These are phyloP conservation scores for Plasmodium inui DNA, from an alignment of 169 alveolate species.

Conservation along the genomic window DNA sequence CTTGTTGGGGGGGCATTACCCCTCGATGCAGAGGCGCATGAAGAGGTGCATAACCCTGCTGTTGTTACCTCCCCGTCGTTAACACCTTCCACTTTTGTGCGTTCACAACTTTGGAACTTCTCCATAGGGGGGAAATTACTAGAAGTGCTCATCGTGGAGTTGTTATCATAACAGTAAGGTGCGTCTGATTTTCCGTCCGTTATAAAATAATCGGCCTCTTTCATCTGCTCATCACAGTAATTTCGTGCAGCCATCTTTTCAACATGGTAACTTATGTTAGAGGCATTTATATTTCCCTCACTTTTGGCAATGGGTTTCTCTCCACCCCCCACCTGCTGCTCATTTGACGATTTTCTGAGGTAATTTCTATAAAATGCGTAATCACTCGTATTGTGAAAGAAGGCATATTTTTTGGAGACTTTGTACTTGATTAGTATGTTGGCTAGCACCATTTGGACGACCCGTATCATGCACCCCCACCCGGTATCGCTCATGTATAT, in stretches of 20 bases:
- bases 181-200: background rate
- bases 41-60: background rate
- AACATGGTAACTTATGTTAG: background rate
- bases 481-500: conserved; percentile 78
- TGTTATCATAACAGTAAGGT: background rate
- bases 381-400: conserved; percentile 44
- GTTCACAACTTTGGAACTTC: background rate
- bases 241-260: background rate
- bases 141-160: background rate
- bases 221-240: background rate
- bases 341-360: background rate
- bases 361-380: conserved; percentile 41
- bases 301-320: background rate
- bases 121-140: background rate
- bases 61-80: background rate
- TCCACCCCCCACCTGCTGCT: background rate
- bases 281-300: background rate
- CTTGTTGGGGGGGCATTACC: background rate
- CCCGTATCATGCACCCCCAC: conserved; percentile 85
- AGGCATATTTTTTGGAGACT: conserved; percentile 30
- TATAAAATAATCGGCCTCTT: conserved; percentile 12
- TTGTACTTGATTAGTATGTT: conserved; percentile 72
- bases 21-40: background rate
- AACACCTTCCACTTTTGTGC: background rate
- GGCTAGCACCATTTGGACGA: conserved; percentile 84